A percentile compares a stretch with the other conserved stretches of the same genome.
Conservation (phyloP, 169 alveolate genomes). For the Eimeria mitis region DNA sequence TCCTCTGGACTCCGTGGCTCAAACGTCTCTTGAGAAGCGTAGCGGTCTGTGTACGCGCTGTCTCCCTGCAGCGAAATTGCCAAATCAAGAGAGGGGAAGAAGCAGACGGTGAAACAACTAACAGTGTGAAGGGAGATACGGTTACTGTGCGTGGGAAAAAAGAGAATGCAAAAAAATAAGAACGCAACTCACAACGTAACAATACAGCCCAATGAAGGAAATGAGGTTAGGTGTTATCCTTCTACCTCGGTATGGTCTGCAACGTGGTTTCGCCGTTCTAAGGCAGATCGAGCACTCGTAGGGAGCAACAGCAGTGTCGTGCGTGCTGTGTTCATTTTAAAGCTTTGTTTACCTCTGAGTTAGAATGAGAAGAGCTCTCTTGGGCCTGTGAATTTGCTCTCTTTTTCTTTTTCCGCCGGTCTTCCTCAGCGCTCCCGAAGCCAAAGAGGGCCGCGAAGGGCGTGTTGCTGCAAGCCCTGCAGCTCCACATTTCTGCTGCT, state of each 20-base stretch:
- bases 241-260: background rate
- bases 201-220: background rate
- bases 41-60: constrained; percentile 79
- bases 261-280: background rate
- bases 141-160: background rate
- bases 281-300: background rate
- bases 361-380: constrained; percentile 48
- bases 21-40: constrained; percentile 83
- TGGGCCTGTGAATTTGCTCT: constrained; percentile 72
- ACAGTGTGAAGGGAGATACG: background rate
- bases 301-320: background rate
- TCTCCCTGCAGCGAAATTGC: constrained; percentile 33
- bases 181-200: background rate
- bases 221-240: background rate
- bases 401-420: constrained; percentile 71
- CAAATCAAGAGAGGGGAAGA: background rate
- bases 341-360: constrained; percentile 76
- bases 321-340: background rate
- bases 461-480: constrained; percentile 88
- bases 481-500: constrained; percentile 85
- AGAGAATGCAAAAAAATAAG: background rate
- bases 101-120: background rate
- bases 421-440: constrained; percentile 74
- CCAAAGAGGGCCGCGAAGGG: constrained; percentile 88
- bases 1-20: constrained; percentile 94